These are phyloP conservation scores for Ceratocystis papillata DNA, from an alignment of 2,329 filamentous ascomycete genomes.

Conservation along the genomic window DNA sequence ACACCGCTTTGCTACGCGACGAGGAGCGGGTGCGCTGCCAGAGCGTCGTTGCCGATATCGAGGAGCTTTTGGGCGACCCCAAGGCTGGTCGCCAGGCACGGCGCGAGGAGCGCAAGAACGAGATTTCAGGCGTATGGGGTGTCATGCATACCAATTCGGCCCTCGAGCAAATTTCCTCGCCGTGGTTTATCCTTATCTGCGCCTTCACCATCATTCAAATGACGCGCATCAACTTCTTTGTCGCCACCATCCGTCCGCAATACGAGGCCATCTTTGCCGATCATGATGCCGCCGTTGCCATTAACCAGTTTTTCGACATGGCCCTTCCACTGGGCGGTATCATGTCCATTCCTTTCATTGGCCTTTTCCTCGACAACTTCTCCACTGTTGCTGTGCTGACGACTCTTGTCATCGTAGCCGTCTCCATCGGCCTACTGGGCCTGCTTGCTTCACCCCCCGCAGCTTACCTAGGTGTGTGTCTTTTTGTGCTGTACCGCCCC, in stretches of 20 bases:
- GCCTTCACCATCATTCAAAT: slow-evolving; percentile 68
- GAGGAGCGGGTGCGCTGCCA: slow-evolving; percentile 51
- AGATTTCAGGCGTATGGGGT: slow-evolving; percentile 71
- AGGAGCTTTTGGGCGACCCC: slow-evolving; percentile 56
- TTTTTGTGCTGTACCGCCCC: slow-evolving; percentile 78
- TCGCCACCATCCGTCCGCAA: slow-evolving; percentile 73
- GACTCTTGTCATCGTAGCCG: slow-evolving; percentile 59
- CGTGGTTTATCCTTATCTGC: slow-evolving; percentile 77
- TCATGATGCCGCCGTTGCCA: slow-evolving; percentile 47
- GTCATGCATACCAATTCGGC: slow-evolving; percentile 66
- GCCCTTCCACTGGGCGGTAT: slow-evolving; percentile 72
- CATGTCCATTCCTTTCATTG: slow-evolving; percentile 77
- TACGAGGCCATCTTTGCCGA: slow-evolving; percentile 65
- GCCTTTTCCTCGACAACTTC: slow-evolving; percentile 63
- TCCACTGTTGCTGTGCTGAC: slow-evolving; percentile 61
- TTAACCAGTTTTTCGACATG: slow-evolving; percentile 77
- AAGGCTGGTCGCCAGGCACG: slow-evolving; percentile 52
- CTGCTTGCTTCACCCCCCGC: slow-evolving; percentile 58
- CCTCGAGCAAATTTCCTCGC: slow-evolving; percentile 60
- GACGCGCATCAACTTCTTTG: slow-evolving; percentile 84
- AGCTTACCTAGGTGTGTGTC: slow-evolving; percentile 61
- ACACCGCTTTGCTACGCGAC: slow-evolving; percentile 44
- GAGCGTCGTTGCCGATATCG: slow-evolving; percentile 57
- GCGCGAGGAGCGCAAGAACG: slow-evolving; percentile 58
- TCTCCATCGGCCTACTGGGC: slow-evolving; percentile 64